Evolutionary conservation across 2,329 filamentous ascomycete genomes (phyloP).

Genomic region (Cylindrodendrum hubeiense): DNA sequence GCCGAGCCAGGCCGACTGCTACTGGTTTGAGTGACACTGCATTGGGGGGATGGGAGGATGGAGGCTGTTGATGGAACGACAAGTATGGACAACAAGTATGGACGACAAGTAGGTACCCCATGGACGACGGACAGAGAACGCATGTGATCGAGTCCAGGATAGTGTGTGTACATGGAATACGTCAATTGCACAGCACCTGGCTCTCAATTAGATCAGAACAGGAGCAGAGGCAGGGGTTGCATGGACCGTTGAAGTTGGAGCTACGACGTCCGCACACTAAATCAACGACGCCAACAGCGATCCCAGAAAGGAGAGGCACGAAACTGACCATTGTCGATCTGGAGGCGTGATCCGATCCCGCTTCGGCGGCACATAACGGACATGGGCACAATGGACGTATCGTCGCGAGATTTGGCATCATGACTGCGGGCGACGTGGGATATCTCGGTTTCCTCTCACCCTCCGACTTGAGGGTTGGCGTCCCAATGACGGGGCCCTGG

Average conservation of each 20-base stretch:
- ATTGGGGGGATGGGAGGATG: too few species aligned
- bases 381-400: neutral
- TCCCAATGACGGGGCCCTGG: neutral
- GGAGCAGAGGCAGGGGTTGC: neutral
- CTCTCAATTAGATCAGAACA: neutral
- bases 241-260: neutral
- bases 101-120: too few species aligned
- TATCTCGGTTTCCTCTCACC: neutral
- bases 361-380: neutral
- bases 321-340: slow-evolving; percentile 20
- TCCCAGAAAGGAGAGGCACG: slow-evolving; percentile 1
- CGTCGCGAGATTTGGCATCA: neutral
- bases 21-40: too few species aligned
- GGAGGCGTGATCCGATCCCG: slow-evolving; percentile 6
- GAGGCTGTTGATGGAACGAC: neutral
- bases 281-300: slow-evolving; percentile 6
- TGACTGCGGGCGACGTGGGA: neutral
- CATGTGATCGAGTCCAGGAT: slow-evolving; percentile 5
- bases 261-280: neutral
- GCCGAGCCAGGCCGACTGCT: too few species aligned
- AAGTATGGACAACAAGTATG: too few species aligned
- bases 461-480: neutral
- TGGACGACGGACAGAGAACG: neutral
- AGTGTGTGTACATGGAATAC: neutral
- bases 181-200: neutral